Evolutionary conservation across 805 yeast genomes (phyloP).

Genomic region (Brettanomyces sp.): DNA sequence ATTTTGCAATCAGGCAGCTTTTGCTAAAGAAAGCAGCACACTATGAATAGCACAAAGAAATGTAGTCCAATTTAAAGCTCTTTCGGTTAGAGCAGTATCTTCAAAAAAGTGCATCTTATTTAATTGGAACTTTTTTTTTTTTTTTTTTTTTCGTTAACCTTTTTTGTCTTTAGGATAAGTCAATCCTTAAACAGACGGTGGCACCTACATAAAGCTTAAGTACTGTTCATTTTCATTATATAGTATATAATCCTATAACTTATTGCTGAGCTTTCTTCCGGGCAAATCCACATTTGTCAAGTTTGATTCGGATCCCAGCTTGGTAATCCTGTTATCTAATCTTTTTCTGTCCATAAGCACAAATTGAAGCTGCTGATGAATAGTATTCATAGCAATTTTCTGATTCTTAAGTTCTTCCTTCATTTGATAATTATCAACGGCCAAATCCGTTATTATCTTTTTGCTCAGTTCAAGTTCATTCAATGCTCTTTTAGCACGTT

Average conservation of each 20-base stretch:
- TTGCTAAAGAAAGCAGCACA: no score
- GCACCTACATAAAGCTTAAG: no score
- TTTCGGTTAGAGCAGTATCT: no score
- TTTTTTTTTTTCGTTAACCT: no score
- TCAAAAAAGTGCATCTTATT: no score
- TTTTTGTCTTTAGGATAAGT: no score
- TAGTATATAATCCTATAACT: constrained; percentile 5
- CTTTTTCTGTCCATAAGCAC: constrained; percentile 34
- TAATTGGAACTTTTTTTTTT: no score
- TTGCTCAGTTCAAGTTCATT: constrained; percentile 18
- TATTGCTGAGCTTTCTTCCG: constrained; percentile 8
- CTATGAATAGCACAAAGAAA: no score
- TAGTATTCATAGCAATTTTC: constrained; percentile 32
- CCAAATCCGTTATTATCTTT: constrained; percentile 14
- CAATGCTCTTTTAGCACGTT: constrained; percentile 19
- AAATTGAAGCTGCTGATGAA: constrained; percentile 44
- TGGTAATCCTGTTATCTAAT: background rate
- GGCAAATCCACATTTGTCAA: constrained; percentile 9
- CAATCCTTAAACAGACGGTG: no score
- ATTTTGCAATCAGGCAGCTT: no score
- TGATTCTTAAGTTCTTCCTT: constrained; percentile 40
- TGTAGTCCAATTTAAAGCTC: no score
- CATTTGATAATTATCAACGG: constrained; percentile 22
- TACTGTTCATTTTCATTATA: background rate
- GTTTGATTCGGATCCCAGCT: background rate